A percentile compares a stretch with the other conserved stretches of the same genome.
Conservation (phyloP, 495 filamentous ascomycete genomes). For the Lindgomyces ingoldianus region DNA sequence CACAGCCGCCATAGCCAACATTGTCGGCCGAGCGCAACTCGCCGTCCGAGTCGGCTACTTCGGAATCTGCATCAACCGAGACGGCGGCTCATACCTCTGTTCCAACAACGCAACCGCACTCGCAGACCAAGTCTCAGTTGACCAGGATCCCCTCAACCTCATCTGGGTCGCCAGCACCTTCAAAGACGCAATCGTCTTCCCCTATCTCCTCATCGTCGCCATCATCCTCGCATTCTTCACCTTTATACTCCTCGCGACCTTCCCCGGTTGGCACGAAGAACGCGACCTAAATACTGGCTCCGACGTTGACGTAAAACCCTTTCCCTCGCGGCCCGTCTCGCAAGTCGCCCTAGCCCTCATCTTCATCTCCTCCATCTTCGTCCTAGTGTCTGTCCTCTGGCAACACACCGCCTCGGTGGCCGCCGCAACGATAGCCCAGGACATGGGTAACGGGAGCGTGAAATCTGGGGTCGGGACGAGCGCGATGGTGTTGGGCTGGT, state of each 20-base stretch:
- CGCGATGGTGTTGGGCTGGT: conserved; percentile 97
- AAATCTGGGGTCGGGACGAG: conserved; percentile 83
- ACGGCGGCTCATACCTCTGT: conserved; percentile 71
- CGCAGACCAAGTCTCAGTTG: conserved; percentile 65
- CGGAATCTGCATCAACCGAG: conserved; percentile 74
- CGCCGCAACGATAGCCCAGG: conserved; percentile 87
- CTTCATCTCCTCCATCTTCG: conserved; percentile 76
- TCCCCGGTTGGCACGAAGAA: conserved; percentile 80
- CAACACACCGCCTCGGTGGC: conserved; percentile 93
- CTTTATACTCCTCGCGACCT: conserved; percentile 73
- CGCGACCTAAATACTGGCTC: conserved; percentile 61
- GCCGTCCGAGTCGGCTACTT: conserved; percentile 74
- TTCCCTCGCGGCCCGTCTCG: conserved; percentile 71
- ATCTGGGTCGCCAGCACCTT: conserved; percentile 79
- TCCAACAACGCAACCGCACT: conserved; percentile 75
- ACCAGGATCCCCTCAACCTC: conserved; percentile 77
- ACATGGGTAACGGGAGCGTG: conserved; percentile 92
- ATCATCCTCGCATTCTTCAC: conserved; percentile 79
- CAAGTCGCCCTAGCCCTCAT: conserved; percentile 76
- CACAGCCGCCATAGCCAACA: conserved; percentile 70
- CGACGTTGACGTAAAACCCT: conserved; percentile 75
- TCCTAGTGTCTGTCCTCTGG: conserved; percentile 72
- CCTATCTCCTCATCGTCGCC: conserved; percentile 78
- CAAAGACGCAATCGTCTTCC: conserved; percentile 80
- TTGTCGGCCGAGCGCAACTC: conserved; percentile 65